Evolutionary conservation across 2,329 filamentous ascomycete genomes (phyloP), one percentile per base, ranked within the genome.

Genomic region (Diplocarpon rosae): DNA sequence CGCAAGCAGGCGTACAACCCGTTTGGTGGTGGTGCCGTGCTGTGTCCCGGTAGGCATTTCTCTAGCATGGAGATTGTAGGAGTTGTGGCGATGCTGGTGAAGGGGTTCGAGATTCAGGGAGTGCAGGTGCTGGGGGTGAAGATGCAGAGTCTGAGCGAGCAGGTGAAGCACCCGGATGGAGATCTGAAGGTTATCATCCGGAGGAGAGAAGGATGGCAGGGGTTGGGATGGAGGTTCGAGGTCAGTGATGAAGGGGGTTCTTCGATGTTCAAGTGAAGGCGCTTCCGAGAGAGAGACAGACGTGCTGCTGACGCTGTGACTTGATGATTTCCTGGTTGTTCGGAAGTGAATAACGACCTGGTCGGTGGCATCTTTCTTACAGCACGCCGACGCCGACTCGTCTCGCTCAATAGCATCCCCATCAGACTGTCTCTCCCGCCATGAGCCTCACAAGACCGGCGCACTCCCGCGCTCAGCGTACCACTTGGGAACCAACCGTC

Each of bases 41-140:
- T 65, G 6, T 66, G 63, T 45, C 63, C 63, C 1, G 63, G 63
- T 0, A 56, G 63, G 4, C 57, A 64, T 51, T 63, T 65, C 33
- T 62, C 63, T 4, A 62, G 55, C 49, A 57, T 59, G 31, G 62
- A 65, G 55, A 65, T 65, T 30, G 43, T 65, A 15, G 58, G 56
- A 12, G 49, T 62, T 7, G 57, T 59, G 7, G 56, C 59, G 4
- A 45, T 59, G n/a, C 43, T 63, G 10, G 46, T 63, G 13, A 31
- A 60, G 37, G 56, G 56, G 24, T 63, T 63, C 39, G 62, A 64
- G 31, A 32, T 51, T 20, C 17, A 36, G 12, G 27, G 20, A 5
- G 29, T 45, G 17, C 41, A 43, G 16, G 30, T 51, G 5, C 44
- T 42, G 13, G 42, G 24, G 11, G 37, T 35, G n/a, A 46, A 39